Evolutionary conservation across 139 green algal species (phyloP), one percentile per base, ranked within the genome.

Genomic region (Micractinium conductrix): DNA sequence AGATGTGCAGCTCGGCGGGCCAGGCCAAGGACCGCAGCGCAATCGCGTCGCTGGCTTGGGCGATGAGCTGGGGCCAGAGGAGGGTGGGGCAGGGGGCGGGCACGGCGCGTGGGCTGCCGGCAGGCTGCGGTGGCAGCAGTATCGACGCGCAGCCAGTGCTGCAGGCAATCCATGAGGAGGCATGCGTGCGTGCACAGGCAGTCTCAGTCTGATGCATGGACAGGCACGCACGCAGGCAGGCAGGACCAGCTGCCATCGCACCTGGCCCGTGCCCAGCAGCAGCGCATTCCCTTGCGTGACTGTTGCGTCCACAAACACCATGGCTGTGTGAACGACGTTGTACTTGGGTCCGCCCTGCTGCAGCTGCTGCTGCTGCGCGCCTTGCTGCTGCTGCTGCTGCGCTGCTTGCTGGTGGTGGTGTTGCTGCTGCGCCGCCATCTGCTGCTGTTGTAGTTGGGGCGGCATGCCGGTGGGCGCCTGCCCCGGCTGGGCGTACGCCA

Each of bases 1-100:
- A 26, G 14, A 82, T 71, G 76, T 48, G 76, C 55, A 82, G 76
- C 76, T 82, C 76, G 3, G 42, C 26, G 2, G 76, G 76, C 76
- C 76, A 82, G 55, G 21, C 12, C 26, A 82, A 14, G 8, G 58
- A 55, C 38, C 19, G 12, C 26, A 71, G 58, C 4, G 58, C 55
- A 17, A 58, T 38, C 0, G 76, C 76, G n/a, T 82, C 50, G 24
- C 55, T 37, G 12, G 28, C 58, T 58, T 42, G 28, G 14, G 58
- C 76, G 12, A 30, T 43, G 28, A 82, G 58, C 76, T 82, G 55
- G 38, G 8, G 38, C 19, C 8, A 16, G 53, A 21, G 10, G 44
- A 30, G 45, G 33, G 44, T 17, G 30, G 44, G 30, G 43, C 43
- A 9, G 38, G 4, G 26, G n/a, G 65, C 26, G 12, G 28, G 65